Evolutionary conservation across 768 basidiomycete species (phyloP), one percentile per base, ranked within the genome.

Genomic region (Gloeostereum incarnatum): DNA sequence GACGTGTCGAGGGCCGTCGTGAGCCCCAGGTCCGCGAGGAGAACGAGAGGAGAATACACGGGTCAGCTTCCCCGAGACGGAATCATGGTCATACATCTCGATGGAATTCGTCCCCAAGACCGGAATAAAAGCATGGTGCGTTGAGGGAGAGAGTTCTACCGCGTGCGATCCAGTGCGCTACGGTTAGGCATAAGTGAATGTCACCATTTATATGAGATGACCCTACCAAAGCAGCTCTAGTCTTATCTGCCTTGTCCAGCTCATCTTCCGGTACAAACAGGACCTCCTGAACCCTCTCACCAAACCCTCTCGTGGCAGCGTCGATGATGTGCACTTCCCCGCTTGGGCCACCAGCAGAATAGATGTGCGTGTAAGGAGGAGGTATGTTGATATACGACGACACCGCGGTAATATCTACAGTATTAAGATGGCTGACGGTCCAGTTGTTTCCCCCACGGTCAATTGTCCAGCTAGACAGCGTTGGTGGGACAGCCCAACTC

Each of bases 361-460:
- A 75, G 4, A 63, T 48, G 43, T 68, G 63, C 5, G 60, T 65
- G 47, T 56, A 68, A 1, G 71, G 73, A 3, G 64, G 61, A 1
- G 73, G 71, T 2, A 73, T 47, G 13, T 61, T 56, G 16, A 73
- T 65, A 43, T 73, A 75, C 1, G 71, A 73, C 4, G 73, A 75
- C 1, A 66, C 68, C 6, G 73, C 70, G n/a, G 69, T 18, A n/a
- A 11, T 23, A 22, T 13, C 8, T 9, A 65, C 60, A 20, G 47
- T 64, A 39, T 69, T 65, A n/a, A 73, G 43, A 37, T 63, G 65
- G 14, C 50, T 51, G 3, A 71, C 49, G 3, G 46, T 49, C 54
- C 57, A 58, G 9, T 49, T 51, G 16, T 39, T 32, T 0, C 31
- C 23, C 8, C 46, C 40, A n/a, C 49, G 43, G 27, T 63, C 59